A percentile compares a stretch with the other conserved stretches of the same genome.
phyloP scores from a whole-genome alignment of 305 asterid genomes.

The Rubia tinctorum region DNA sequence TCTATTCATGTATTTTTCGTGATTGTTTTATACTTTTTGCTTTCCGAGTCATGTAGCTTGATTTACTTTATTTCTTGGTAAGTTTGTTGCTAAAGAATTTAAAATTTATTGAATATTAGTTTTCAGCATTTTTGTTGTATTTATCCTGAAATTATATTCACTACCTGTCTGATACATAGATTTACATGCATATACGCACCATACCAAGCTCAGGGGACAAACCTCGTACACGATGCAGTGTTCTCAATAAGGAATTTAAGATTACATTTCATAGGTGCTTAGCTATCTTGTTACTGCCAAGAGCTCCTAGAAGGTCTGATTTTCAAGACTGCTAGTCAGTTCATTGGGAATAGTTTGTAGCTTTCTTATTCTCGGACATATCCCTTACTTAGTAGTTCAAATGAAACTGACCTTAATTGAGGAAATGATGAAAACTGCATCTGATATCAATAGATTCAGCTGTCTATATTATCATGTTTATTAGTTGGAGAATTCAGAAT shows the following conservation, averaged over 20 bases:
- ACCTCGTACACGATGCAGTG: not conserved
- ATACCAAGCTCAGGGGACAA: not conserved
- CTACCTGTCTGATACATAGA: not conserved
- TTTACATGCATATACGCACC: not conserved
- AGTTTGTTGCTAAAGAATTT: not conserved
- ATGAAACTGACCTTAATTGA: not conserved
- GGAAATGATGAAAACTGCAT: not conserved
- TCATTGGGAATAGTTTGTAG: not conserved
- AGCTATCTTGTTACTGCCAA: not conserved
- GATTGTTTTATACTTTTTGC: not conserved
- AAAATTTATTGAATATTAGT: not conserved
- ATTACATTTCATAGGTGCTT: not conserved
- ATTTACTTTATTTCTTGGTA: not conserved
- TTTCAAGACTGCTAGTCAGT: not conserved
- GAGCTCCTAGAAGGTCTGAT: not conserved
- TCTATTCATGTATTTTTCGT: not conserved
- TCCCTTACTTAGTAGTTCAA: not conserved
- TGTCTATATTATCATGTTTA: not conserved
- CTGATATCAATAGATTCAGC: not conserved
- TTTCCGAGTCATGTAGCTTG: not conserved
- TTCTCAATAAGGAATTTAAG: too few species aligned
- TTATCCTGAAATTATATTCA: not conserved
- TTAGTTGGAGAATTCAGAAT: too few species aligned
- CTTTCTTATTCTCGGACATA: not conserved
- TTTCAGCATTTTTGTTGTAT: not conserved